These are phyloP conservation scores for Fomitiporia mediterranea DNA, from an alignment of 1,284 basidiomycete genomes.

Conservation along the genomic window DNA sequence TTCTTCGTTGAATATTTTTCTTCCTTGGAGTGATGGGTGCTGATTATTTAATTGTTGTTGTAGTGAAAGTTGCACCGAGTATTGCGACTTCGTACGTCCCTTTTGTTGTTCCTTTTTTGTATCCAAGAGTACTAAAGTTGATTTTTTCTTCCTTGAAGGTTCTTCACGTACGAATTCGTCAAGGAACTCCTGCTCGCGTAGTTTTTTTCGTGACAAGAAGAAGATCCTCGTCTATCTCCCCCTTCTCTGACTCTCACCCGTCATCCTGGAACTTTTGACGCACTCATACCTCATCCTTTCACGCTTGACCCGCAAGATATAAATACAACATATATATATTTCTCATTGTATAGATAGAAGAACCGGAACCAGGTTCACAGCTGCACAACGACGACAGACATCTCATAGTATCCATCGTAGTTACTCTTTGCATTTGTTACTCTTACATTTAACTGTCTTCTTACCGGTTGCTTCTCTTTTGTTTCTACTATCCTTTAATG, in stretches of 20 bases:
- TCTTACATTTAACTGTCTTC: no score
- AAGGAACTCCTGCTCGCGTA: conserved; percentile 13
- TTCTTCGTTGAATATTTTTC: conserved; percentile 10
- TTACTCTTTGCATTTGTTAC: no score
- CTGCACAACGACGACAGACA: no score
- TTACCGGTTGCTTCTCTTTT: no score
- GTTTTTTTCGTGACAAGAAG: no score
- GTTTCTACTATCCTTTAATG: no score
- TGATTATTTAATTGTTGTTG: conserved; percentile 12
- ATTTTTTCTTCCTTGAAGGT: background rate
- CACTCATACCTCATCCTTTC: background rate
- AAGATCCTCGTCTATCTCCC: background rate
- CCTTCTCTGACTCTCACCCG: background rate
- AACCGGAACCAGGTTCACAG: no score
- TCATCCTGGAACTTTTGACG: background rate
- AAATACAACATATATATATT: background rate
- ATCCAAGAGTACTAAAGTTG: background rate
- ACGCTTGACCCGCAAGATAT: background rate
- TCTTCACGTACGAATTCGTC: conserved; percentile 18
- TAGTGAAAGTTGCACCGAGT: conserved; percentile 88
- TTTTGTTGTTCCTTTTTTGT: no score
- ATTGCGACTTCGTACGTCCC: conserved; percentile 66
- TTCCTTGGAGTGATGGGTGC: conserved; percentile 21
- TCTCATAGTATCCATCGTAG: no score
- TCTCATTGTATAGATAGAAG: background rate